Evolutionary conservation across 2,329 filamentous ascomycete species (phyloP), one percentile per base, ranked within the genome.

Genomic region (Colletotrichum sp.): DNA sequence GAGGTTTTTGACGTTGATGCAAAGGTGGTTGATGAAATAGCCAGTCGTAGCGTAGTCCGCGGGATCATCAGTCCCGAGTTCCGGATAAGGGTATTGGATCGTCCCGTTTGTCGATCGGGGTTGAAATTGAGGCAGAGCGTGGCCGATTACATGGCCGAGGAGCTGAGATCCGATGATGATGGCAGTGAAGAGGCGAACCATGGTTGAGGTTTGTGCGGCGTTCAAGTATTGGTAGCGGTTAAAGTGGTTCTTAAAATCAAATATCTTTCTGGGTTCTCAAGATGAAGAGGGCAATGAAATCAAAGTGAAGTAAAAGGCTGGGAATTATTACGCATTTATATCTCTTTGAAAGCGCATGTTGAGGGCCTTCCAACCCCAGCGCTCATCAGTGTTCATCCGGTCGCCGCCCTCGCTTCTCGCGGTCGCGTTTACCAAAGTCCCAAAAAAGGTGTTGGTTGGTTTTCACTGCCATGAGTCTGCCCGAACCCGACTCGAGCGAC

Each of bases 11-110:
- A 82, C 82, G 15, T 80, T 79, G 52, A 85, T 78, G 60, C 78
- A 80, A 24, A 85, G 69, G 77, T 85, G 83, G 77, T 85, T 85
- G 72, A 85, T 78, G 62, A 80, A 82, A 78, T 83, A 85, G 52
- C 84, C 82, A 1, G 77, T 70, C 8, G 84, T 86, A 8, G 80
- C 82, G 16, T 26, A 44, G 62, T 65, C 62, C n/a, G 34, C 5
- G 77, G 77, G 65, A 3, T 78, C 77, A 68, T 85, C 83, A 32
- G 76, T 66, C 55, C 73, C 73, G 30, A 69, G 26, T 44, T 66
- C 57, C 5, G 71, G 55, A 66, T 57, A 69, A 18, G 71, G 71
- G 39, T 63, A 74, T 32, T 36, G 16, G 18, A 34, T 60, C 13
- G 71, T 69, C 18, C 24, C 57, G 44, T 74, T 69, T n/a, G 36